Percentiles rank a stretch among this genome's conserved stretches.
Conservation (phyloP, 1,284 basidiomycete species). For the Ceratobasidium sp. region DNA sequence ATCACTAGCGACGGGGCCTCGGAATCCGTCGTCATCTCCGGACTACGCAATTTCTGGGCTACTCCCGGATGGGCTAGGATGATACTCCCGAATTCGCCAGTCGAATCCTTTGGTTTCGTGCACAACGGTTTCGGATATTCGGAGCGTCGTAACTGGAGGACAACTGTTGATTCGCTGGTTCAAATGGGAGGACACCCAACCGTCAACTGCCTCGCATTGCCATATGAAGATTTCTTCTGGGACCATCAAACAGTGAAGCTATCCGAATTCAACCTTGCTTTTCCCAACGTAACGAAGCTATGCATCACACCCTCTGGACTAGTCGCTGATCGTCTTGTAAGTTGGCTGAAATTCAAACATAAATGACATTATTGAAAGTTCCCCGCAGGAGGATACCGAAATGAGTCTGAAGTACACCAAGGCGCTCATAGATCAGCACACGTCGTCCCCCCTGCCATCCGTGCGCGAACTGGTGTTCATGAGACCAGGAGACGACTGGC, state of each 20-base stretch:
- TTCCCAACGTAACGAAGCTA: neutral
- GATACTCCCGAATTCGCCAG: neutral
- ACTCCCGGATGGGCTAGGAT: neutral
- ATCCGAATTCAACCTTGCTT: neutral
- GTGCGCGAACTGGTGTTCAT: neutral
- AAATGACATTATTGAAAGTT: neutral
- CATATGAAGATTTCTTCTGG: conserved; percentile 16
- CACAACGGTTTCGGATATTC: neutral
- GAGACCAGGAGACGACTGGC: neutral
- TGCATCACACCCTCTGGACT: neutral
- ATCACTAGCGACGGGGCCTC: neutral
- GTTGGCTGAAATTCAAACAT: neutral
- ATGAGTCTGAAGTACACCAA: neutral
- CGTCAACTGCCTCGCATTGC: neutral
- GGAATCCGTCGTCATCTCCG: neutral
- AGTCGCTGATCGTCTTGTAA: neutral
- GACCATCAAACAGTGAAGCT: neutral
- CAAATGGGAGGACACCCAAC: neutral
- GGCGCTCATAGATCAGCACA: neutral
- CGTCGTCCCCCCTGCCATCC: neutral
- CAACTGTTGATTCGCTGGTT: neutral
- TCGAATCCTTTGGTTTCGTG: neutral
- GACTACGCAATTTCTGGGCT: neutral
- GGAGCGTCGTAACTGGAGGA: neutral
- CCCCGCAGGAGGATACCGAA: neutral